These are phyloP conservation scores for Teunomyces stri DNA, from an alignment of 805 yeast genomes.

Conservation along the genomic window DNA sequence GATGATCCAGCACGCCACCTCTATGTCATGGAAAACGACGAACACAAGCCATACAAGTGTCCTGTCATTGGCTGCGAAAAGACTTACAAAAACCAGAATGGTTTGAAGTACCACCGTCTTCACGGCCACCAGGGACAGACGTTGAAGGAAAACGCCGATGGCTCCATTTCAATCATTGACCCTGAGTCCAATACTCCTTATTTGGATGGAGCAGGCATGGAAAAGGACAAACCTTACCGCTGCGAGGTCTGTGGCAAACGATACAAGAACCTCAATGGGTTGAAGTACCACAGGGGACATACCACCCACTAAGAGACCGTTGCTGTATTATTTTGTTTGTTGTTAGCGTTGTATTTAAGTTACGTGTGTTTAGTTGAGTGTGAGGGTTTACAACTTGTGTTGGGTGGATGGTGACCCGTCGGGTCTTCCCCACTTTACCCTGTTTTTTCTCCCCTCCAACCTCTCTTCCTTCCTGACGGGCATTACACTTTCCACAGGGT, in stretches of 20 bases:
- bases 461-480: neutral
- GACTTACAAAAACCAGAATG: constrained; percentile 96
- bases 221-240: constrained; percentile 96
- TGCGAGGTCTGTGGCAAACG: constrained; percentile 98
- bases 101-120: constrained; percentile 88
- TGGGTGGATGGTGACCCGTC: neutral
- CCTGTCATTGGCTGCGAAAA: constrained; percentile 98
- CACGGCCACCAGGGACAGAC: constrained; percentile 98
- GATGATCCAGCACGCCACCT: constrained; percentile 96
- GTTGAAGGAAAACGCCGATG: constrained; percentile 85
- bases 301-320: constrained; percentile 69
- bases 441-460: neutral
- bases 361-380: neutral
- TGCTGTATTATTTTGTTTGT: neutral
- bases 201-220: constrained; percentile 91
- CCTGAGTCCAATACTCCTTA: constrained; percentile 87
- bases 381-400: neutral
- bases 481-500: neutral
- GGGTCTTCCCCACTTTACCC: neutral
- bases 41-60: constrained; percentile 92
- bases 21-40: constrained; percentile 88
- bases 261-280: constrained; percentile 92
- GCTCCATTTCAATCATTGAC: constrained; percentile 87
- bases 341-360: neutral
- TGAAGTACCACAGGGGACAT: constrained; percentile 96